These are phyloP conservation scores for Syzygium jambos DNA, from an alignment of 345 rosid genomes.

Conservation along the genomic window DNA sequence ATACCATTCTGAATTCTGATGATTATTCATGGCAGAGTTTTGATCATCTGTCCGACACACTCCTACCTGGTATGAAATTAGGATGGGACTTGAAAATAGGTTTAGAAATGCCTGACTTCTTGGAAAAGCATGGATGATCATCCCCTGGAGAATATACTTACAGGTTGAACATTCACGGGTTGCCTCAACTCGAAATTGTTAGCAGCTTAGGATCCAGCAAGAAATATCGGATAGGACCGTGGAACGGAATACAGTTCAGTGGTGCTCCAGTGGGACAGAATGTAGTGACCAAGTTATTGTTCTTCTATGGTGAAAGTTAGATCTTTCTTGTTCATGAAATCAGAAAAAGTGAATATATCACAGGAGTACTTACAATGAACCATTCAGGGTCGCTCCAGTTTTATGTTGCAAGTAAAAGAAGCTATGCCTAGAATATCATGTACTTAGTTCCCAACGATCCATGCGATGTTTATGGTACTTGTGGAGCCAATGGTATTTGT, in stretches of 20 bases:
- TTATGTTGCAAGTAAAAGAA: background rate
- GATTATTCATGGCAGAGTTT: conserved; percentile 33
- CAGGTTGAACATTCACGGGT: background rate
- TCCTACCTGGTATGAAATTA: conserved; percentile 30
- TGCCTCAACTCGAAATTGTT: conserved; percentile 1
- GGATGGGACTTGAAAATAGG: conserved; percentile 15
- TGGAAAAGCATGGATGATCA: conserved; percentile 33
- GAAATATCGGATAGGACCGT: conserved; percentile 8
- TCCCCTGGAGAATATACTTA: conserved; percentile 11
- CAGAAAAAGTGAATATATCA: background rate
- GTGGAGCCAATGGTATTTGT: background rate
- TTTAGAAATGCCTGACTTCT: conserved; percentile 5
- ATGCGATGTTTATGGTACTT: background rate
- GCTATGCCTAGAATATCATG: background rate
- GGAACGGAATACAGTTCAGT: conserved; percentile 11
- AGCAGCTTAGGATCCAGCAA: background rate
- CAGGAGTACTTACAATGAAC: background rate
- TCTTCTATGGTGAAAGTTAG: background rate
- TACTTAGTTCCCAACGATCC: background rate
- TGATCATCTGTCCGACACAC: conserved; percentile 27
- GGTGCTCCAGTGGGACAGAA: conserved; percentile 7
- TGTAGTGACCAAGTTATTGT: background rate
- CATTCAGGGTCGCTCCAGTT: background rate
- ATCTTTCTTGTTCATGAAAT: background rate
- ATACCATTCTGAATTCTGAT: background rate